Base-by-base conservation (phyloP, 2,329 filamentous ascomycete genomes). In the Stagonosporopsis chrysanthemi region DNA sequence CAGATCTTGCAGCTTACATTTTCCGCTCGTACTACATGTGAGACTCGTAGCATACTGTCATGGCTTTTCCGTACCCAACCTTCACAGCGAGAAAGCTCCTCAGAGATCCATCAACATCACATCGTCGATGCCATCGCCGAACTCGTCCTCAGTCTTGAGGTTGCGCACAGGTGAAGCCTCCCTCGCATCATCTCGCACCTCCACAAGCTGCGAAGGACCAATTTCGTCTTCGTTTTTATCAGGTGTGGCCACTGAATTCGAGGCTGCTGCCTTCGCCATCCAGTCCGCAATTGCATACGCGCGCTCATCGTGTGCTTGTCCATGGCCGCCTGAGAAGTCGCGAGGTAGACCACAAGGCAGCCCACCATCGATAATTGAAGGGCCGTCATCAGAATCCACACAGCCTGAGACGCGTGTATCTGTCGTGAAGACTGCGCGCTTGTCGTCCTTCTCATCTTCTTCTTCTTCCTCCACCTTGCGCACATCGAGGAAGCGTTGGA, bases 51-150 rank as follows among this genome's bases (percentile, higher is more conserved):
- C n/a, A 19, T 11, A 17, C 1, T 15, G 6, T 9, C 14, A 12
- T 19, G 12, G 24, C 6, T 5, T 35, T 9, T 19, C 22, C 15
- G 11, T 9, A 22, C 17, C 28, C 41, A 39, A 17, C 7, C 40
- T 24, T 15, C 14, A 15, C 14, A 8, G 14, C 23, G 26, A 12
- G 6, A 28, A 24, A 33, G 7, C 19, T 1, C 12, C 33, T 45
- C 26, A 69, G 15, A 65, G 9, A 39, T 67, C 67, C 65, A 70
- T 59, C 55, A 71, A 49, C 69, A 70, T 71, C 3, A 69, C 69
- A 29, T 71, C 69, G 2, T 66, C 66, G 3, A 64, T 43, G n/a
- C 47, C 59, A 15, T 61, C 56, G 2, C 42, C 51, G 14, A 52
- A 49, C 2, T 43, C 51, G 3, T 45, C 38, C 15, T 58, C 57